Conservation (phyloP, 73 alveolate species). For the Paramecium primaurelia region DNA sequence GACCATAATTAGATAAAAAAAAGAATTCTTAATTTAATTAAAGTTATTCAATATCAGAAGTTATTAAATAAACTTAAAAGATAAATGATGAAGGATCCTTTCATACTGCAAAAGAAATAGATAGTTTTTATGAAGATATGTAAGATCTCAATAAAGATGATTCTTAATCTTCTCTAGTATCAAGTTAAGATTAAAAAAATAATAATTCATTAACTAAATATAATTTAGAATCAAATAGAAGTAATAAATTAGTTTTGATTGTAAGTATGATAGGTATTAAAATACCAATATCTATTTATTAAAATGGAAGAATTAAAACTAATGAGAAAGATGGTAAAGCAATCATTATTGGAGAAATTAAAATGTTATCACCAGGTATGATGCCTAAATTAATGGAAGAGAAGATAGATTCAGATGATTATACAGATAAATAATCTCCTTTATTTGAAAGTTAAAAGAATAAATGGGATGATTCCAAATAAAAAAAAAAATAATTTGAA, state of each 20-base stretch:
- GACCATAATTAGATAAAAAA: background rate
- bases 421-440: background rate
- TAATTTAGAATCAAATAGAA: background rate
- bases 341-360: background rate
- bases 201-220: background rate
- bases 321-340: background rate
- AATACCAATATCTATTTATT: background rate
- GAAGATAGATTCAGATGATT: background rate
- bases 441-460: background rate
- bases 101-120: slow-evolving; percentile 24
- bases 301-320: slow-evolving; percentile 17
- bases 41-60: background rate
- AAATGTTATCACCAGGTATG: background rate
- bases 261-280: background rate
- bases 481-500: background rate
- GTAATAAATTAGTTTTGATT: background rate
- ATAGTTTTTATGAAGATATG: slow-evolving; percentile 24
- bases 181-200: background rate
- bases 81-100: background rate
- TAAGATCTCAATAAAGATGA: slow-evolving; percentile 2
- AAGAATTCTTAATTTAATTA: background rate
- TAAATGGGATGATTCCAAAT: background rate
- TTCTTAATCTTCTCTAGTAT: background rate
- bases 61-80: background rate
- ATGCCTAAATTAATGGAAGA: slow-evolving; percentile 14